Percentiles rank a stretch among this genome's conserved stretches.
phyloP scores from a whole-genome alignment of 768 basidiomycete species.

The Mycena polygramma region DNA sequence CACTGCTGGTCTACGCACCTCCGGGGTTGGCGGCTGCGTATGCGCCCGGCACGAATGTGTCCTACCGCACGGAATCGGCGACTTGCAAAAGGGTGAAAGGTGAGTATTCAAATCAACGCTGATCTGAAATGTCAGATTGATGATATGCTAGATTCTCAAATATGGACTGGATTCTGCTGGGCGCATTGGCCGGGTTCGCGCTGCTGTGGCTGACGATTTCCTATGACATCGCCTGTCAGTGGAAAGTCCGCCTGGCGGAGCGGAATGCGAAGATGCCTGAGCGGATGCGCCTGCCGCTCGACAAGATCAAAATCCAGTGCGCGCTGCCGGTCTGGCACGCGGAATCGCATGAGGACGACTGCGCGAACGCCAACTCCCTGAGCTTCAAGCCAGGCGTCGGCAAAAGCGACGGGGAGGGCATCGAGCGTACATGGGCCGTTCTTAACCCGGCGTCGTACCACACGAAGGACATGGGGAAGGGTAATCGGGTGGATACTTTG shows the following conservation, averaged over 20 bases:
- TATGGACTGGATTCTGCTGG: background rate
- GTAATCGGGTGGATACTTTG: background rate
- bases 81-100: background rate
- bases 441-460: background rate
- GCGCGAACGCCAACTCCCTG: background rate
- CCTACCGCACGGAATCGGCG: background rate
- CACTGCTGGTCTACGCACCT: background rate
- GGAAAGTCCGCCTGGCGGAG: background rate
- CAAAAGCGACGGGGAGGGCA: background rate
- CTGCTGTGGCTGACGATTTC: background rate
- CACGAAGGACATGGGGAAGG: background rate
- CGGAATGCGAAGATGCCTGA: background rate
- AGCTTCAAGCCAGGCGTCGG: slow-evolving; percentile 1
- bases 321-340: background rate
- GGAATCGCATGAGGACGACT: background rate
- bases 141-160: background rate
- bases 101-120: background rate
- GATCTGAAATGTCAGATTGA: no score
- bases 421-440: background rate
- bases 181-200: background rate
- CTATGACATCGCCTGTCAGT: background rate
- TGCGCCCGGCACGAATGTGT: background rate
- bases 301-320: background rate
- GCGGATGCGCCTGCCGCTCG: background rate
- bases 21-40: background rate